Base-by-base conservation (phyloP, 192 early-diverging fungal genomes). In the Geranomyces michiganensis region DNA sequence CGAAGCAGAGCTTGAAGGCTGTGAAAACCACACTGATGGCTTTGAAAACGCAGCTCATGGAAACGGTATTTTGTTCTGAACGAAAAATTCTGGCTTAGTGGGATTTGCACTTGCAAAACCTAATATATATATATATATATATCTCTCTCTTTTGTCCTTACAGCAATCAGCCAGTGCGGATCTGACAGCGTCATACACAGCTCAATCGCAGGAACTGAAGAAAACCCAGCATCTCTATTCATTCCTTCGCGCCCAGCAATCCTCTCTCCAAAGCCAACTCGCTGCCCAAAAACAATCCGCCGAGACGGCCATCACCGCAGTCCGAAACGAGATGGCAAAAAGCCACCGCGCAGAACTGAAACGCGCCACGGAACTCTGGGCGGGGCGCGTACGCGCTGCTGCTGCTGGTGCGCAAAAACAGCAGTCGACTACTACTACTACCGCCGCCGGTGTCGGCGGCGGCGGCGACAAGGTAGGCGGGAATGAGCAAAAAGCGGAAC, bases 41-140 rank as follows among this genome's bases (percentile, higher is more conserved):
- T 19, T 29, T 60, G 27, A 60, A 60, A 17, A 60, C 58, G 6
- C 58, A 60, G 29, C 31, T 60, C 5, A 17, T 19, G 8, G 58
- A 60, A 53, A 53, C 51, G 51, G 51, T 53, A 47, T n/a, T n/a
- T n/a, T n/a, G n/a, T n/a, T 19, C 12, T 19, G 19, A 47, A 47
- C 10, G 19, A 47, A 47, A 47, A 47, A 10, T 47, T 47, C 46
- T 47, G 10, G 10, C 46, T 19, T 47, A 10, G 10, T 19, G 12
- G 10, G 46, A 19, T 10, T 47, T 19, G 12, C 46, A 10, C 46
- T 47, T 10, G 56, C 56, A 58, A 58, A 12, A 21, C 12, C 10
- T 27, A 14, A 27, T 21, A 9, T 58, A 12, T 26, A 14, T 5
- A 2, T 1, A 19, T 60, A 6, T 29, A 2, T 60, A 5, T 7